Conservation (phyloP, 495 filamentous ascomycete species). For the Neurospora sp. region DNA sequence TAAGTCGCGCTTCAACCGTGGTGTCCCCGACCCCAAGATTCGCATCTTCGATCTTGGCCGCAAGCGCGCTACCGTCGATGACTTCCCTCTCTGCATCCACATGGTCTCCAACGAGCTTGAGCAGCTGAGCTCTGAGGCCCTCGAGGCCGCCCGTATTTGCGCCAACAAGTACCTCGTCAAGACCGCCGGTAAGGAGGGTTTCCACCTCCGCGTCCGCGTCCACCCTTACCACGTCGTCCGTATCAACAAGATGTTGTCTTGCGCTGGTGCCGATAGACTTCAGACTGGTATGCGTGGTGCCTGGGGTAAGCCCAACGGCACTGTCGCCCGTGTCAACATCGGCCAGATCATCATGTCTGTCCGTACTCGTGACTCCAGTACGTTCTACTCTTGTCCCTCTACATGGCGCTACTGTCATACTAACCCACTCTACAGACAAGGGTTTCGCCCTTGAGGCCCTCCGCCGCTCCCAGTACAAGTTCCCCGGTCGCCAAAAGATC, state of each 20-base stretch:
- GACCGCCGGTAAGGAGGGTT: constrained; percentile 93
- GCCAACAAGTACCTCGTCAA: constrained; percentile 99
- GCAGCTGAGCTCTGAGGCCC: constrained; percentile 95
- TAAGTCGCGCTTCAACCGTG: constrained; percentile 99
- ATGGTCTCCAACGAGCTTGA: constrained; percentile 99
- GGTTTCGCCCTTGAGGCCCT: constrained; percentile 94
- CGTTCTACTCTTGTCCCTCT: constrained; percentile 21
- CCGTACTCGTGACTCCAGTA: constrained; percentile 83
- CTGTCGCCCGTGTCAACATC: constrained; percentile 97
- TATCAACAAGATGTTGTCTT: constrained; percentile 99
- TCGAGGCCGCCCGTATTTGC: constrained; percentile 98
- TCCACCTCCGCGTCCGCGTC: constrained; percentile 96
- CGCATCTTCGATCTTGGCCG: constrained; percentile 99
- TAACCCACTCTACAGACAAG: constrained; percentile 50
- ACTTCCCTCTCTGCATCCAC: constrained; percentile 97
- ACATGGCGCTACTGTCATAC: not conserved
- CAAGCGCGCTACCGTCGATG: constrained; percentile 95
- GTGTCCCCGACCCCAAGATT: constrained; percentile 99
- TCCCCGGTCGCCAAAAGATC: constrained; percentile 99
- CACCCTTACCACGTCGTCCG: constrained; percentile 99
- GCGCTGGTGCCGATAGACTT: constrained; percentile 98
- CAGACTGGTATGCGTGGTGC: constrained; percentile 99
- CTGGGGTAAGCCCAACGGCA: constrained; percentile 97
- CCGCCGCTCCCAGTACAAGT: constrained; percentile 99
- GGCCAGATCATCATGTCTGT: constrained; percentile 96